Base-by-base conservation (phyloP, 2,329 filamentous ascomycete species). In the Chaetomium sp. region DNA sequence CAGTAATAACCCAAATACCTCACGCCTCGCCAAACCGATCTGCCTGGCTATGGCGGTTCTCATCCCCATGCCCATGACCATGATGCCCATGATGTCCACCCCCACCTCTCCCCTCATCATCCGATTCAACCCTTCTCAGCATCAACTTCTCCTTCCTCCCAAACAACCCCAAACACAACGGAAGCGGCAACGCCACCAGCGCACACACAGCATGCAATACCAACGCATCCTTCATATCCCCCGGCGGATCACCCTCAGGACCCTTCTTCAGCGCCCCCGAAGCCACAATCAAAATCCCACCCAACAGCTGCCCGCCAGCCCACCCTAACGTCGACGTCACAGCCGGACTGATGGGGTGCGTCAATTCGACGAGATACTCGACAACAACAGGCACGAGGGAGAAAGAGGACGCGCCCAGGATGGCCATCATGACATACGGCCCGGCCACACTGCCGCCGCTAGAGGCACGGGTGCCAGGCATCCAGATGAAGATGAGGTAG, bases 291-390 rank as follows among this genome's bases (percentile, higher is more conserved):
- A 96, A 96, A 34, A 91, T 72, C 1, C 84, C 91, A 10, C 94
- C 94, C 0, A 95, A 72, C 6, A 96, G 71, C 74, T 97, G 92
- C 0, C 94, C 92, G 5, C 87, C 87, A 1, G 82, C 81, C 94
- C 94, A 97, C 65, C 87, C 88, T 27, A 95, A 76, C 34, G 88
- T 90, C 59, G 84, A 88, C 0, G 88, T 89, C 45, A 96, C 81
- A 71, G 95, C 92, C 0, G 94, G 91, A 42, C 84, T 86, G 33
- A 95, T 83, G 0, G 94, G 94, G 66, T 94, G 89, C 5, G 88
- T 91, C 57, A 96, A 80, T 69, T 97, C 90, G 51, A 89, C 88
- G 12, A 96, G 76, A 64, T 88, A 91, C 71, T 99, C 94, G 49
- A 97, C 79, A 5, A 85, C 88, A 40, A 96, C 81, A 3, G 94